Base-by-base conservation (phyloP, 1,284 basidiomycete genomes). In the Cutaneotrichosporon sp. region DNA sequence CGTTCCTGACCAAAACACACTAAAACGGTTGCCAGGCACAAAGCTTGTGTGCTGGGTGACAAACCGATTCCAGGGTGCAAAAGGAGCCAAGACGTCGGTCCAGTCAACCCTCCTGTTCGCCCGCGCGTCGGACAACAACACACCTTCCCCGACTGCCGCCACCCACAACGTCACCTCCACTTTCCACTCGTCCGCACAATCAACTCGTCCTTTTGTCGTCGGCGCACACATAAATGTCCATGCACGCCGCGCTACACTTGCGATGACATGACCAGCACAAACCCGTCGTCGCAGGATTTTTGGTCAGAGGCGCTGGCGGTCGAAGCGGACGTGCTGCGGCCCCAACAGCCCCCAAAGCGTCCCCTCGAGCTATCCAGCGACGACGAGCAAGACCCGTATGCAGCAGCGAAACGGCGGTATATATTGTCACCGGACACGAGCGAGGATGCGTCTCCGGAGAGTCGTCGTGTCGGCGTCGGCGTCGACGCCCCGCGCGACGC, bases 241-340 rank as follows among this genome's bases (percentile, higher is more conserved):
- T 23, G 26, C 26, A 7, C 26, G 10, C 26, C 26, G 7, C 26
- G 10, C 26, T 7, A 30, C 26, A 30, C 7, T 14, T 15, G 13
- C 22, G 1, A 55, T 55, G 54, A 9, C 54, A 56, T 56, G 52
- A 50, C 36, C 18, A 26, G 30, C 13, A n/a, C 33, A 8, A 20
- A 20, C n/a, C 12, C 51, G 33, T 37, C 49, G 26, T 42, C 49
- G 23, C 46, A 43, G 45, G 18, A 35, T 9, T 57, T 57, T 20
- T 57, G 55, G 55, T 40, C 52, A 4, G 44, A 53, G 40, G 55
- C 51, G 4, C 36, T 57, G 9, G 44, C 47, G 2, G 26, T 41
- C 8, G 39, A 21, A 13, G 20, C 41, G 12, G 21, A 22, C 5
- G 41, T 17, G 22, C 9, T 43, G 21, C 8, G 36, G 13, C 7